A percentile compares a stretch with the other conserved stretches of the same genome.
These are phyloP conservation scores for Ophiostoma sp. DNA, from an alignment of 2,329 filamentous ascomycete species.

Conservation along the genomic window DNA sequence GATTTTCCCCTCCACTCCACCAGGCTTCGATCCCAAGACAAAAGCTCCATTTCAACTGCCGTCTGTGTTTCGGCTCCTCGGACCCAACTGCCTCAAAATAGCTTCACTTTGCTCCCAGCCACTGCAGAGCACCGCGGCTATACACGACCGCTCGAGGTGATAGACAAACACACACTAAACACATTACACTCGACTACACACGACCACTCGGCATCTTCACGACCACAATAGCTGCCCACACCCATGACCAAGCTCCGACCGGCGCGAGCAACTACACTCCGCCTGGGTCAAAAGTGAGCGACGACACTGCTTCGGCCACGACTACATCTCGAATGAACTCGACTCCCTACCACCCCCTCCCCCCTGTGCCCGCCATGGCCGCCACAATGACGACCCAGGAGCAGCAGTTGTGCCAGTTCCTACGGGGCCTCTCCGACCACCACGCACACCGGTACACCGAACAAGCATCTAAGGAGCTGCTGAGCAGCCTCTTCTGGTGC, in stretches of 20 bases:
- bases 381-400: conserved; percentile 58
- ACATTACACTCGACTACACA: neutral
- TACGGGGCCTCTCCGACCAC: conserved; percentile 69
- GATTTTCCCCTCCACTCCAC: conserved; percentile 11
- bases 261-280: conserved; percentile 19
- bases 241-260: conserved; percentile 13
- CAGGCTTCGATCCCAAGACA: conserved; percentile 7
- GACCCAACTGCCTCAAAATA: conserved; percentile 6
- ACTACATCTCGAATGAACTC: neutral
- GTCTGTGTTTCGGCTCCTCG: conserved; percentile 10
- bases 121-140: neutral
- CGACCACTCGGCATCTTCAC: neutral
- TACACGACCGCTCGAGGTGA: neutral
- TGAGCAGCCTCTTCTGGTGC: conserved; percentile 78
- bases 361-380: conserved; percentile 18
- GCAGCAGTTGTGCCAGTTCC: conserved; percentile 74
- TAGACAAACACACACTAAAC: neutral
- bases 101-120: conserved; percentile 8
- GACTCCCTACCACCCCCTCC: conserved; percentile 9
- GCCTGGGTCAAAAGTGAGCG: conserved; percentile 3
- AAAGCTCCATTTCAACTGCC: conserved; percentile 11
- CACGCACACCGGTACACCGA: conserved; percentile 72
- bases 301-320: neutral
- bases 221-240: neutral
- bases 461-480: conserved; percentile 63